Percentiles rank a stretch among this genome's conserved stretches.
Evolutionary conservation across 441 rosid genomes (phyloP).

Genomic region (Theobroma grandiflorum): DNA sequence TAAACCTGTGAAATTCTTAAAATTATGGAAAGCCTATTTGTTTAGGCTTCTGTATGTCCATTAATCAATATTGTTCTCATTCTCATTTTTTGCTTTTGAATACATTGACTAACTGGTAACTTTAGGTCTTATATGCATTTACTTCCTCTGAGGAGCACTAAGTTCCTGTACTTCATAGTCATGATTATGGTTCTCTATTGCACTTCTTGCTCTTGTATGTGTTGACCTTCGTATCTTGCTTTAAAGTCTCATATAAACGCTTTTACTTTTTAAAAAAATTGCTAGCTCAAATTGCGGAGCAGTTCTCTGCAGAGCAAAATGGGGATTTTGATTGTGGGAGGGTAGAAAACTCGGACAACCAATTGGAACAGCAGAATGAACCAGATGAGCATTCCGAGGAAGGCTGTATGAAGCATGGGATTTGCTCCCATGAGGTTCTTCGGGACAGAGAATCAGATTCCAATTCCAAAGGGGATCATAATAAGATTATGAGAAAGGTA

Average conservation of each 20-base stretch:
- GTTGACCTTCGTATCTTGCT: not conserved
- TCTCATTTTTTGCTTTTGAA: constrained; percentile 12
- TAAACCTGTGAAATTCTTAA: constrained; percentile 13
- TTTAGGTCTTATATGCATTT: not conserved
- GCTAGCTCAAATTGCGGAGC: constrained; percentile 50
- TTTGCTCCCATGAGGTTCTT: constrained; percentile 94
- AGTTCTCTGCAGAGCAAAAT: constrained; percentile 41
- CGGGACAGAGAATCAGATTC: constrained; percentile 56
- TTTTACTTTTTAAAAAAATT: constrained; percentile 29
- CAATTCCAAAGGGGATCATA: constrained; percentile 38
- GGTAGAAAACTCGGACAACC: constrained; percentile 47
- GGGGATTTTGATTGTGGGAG: constrained; percentile 41
- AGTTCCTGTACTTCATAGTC: not conserved
- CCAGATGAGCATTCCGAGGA: constrained; percentile 47
- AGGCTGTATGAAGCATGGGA: constrained; percentile 63
- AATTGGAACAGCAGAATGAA: constrained; percentile 41
- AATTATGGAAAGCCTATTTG: constrained; percentile 1
- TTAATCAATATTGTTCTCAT: not conserved
- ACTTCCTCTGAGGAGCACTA: not conserved
- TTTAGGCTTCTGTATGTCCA: not conserved
- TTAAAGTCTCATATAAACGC: constrained; percentile 17
- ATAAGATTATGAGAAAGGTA: constrained; percentile 88
- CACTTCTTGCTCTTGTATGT: not conserved
- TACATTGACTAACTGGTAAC: not conserved
- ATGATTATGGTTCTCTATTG: not conserved